Evolutionary conservation across 805 yeast genomes (phyloP).

Genomic region (Naumovozyma baii): DNA sequence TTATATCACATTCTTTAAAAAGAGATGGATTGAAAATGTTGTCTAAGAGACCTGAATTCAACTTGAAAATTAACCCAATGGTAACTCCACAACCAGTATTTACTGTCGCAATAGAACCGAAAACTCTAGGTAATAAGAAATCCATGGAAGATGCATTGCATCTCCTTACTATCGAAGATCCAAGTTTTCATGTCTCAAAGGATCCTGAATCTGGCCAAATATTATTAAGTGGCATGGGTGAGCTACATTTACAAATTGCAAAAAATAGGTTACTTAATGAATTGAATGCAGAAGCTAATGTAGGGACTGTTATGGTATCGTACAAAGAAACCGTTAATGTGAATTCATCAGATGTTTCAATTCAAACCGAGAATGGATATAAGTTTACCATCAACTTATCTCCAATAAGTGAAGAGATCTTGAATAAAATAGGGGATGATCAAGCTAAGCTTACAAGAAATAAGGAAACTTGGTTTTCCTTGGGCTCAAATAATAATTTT

Average conservation of each 20-base stretch:
- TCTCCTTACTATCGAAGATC: constrained; percentile 75
- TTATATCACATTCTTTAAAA: constrained; percentile 51
- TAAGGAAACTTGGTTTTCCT: constrained; percentile 22
- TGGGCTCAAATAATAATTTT: constrained; percentile 29
- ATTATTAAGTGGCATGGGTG: constrained; percentile 96
- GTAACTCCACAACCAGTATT: constrained; percentile 88
- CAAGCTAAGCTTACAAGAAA: constrained; percentile 8
- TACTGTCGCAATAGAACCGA: constrained; percentile 74
- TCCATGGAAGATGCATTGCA: constrained; percentile 62
- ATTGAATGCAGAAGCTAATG: constrained; percentile 68
- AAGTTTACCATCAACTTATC: constrained; percentile 15
- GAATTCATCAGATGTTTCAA: neutral
- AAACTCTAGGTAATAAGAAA: constrained; percentile 69
- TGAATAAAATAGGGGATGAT: constrained; percentile 7
- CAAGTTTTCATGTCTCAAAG: constrained; percentile 60
- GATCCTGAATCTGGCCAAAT: constrained; percentile 90
- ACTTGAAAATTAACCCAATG: constrained; percentile 60
- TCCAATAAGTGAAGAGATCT: constrained; percentile 2
- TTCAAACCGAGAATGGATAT: constrained; percentile 13
- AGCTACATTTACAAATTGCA: constrained; percentile 84
- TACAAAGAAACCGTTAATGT: constrained; percentile 60
- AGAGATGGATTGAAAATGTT: constrained; percentile 42
- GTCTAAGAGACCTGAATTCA: constrained; percentile 28
- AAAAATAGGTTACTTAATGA: constrained; percentile 70
- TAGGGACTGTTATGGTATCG: constrained; percentile 81